A percentile compares a stretch with the other conserved stretches of the same genome.
These are phyloP conservation scores for Angomonas deanei DNA, from an alignment of 208 protist genomes.

Conservation along the genomic window DNA sequence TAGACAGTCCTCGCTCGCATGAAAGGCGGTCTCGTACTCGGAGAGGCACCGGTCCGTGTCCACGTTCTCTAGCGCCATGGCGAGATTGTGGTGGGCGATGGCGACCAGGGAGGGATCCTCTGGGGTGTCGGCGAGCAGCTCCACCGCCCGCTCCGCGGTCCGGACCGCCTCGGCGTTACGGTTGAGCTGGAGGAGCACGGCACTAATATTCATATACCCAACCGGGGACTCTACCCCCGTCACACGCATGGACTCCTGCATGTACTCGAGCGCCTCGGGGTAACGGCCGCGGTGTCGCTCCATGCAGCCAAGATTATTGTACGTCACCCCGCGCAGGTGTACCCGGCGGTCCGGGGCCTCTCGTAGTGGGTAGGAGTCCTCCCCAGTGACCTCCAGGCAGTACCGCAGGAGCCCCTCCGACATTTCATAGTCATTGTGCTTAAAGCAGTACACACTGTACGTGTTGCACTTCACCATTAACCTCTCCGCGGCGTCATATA, in stretches of 20 bases:
- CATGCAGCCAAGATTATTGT: slow-evolving; percentile 90
- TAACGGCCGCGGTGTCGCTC: slow-evolving; percentile 84
- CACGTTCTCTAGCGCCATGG: slow-evolving; percentile 82
- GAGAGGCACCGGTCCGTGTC: slow-evolving; percentile 52
- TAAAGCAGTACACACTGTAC: slow-evolving; percentile 66
- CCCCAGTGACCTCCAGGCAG: slow-evolving; percentile 61
- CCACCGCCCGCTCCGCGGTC: slow-evolving; percentile 63
- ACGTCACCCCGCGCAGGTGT: slow-evolving; percentile 74
- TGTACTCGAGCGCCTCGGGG: slow-evolving; percentile 56
- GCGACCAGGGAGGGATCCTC: slow-evolving; percentile 79
- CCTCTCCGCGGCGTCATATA: slow-evolving; percentile 68
- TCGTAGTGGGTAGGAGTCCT: slow-evolving; percentile 55
- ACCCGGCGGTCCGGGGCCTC: slow-evolving; percentile 49
- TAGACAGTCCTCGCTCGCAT: slow-evolving; percentile 29
- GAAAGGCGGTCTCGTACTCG: slow-evolving; percentile 70
- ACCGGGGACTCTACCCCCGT: slow-evolving; percentile 74
- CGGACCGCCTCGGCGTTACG: slow-evolving; percentile 70
- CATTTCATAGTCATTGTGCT: slow-evolving; percentile 60
- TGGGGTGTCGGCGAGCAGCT: slow-evolving; percentile 24
- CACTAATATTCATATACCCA: slow-evolving; percentile 88
- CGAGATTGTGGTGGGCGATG: slow-evolving; percentile 88
- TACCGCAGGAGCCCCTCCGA: slow-evolving; percentile 56
- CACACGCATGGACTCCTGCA: slow-evolving; percentile 71
- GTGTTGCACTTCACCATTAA: slow-evolving; percentile 74
- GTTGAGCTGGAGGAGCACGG: slow-evolving; percentile 77